Conservation (phyloP, 345 rosid species). For the Crucihimalaya himalaica region DNA sequence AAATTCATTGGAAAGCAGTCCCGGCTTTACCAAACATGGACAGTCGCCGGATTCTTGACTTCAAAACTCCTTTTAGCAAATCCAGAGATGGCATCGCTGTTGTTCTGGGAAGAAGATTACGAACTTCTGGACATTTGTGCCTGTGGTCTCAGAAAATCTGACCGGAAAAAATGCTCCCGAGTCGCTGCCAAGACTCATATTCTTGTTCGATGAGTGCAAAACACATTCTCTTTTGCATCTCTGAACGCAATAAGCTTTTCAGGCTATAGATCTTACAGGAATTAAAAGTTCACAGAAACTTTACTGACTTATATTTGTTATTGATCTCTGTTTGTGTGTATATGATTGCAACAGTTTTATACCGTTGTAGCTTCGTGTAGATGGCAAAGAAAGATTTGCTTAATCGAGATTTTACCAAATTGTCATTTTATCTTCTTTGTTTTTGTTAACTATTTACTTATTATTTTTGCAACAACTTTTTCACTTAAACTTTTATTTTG, state of each 20-base stretch:
- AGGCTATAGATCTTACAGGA: constrained; percentile 23
- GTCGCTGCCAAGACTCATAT: constrained; percentile 90
- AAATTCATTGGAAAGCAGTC: constrained; percentile 92
- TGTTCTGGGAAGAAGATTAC: constrained; percentile 94
- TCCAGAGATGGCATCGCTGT: constrained; percentile 73
- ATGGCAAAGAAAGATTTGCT: neutral
- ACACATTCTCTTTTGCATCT: constrained; percentile 1
- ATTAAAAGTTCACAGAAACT: constrained; percentile 22
- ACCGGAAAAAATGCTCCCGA: constrained; percentile 88
- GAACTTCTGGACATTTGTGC: constrained; percentile 88
- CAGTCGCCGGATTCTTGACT: constrained; percentile 84
- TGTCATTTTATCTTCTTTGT: neutral
- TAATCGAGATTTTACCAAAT: neutral
- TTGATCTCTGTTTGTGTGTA: constrained; percentile 9
- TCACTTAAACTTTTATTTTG: too few relatives aligned
- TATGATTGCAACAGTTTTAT: constrained; percentile 7
- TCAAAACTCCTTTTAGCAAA: constrained; percentile 79
- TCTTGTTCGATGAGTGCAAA: constrained; percentile 53
- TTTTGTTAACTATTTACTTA: too few relatives aligned
- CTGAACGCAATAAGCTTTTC: neutral
- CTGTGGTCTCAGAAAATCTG: constrained; percentile 77
- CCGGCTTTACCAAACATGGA: constrained; percentile 90
- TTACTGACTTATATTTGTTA: constrained; percentile 21
- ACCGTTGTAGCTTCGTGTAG: neutral
- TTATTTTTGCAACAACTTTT: too few relatives aligned